Percentiles rank a stretch among this genome's conserved stretches.
Conservation (phyloP, 192 early-diverging fungal genomes). For the Coemansia sp. region DNA sequence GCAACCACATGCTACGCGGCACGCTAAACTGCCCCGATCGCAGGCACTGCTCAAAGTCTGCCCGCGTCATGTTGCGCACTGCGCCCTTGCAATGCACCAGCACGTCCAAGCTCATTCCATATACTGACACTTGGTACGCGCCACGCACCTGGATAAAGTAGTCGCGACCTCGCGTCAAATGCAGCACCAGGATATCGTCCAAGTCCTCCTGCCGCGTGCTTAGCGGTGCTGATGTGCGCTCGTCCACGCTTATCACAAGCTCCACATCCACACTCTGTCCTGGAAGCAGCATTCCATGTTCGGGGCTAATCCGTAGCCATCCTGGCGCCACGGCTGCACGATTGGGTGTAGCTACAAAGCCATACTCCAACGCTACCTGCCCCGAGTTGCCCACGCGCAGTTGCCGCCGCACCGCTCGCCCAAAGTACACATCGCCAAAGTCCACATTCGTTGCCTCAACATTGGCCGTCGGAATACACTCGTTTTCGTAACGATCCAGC, state of each 20-base stretch:
- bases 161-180: constrained; percentile 78
- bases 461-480: constrained; percentile 67
- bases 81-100: constrained; percentile 63
- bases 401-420: constrained; percentile 47
- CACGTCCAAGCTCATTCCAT: constrained; percentile 69
- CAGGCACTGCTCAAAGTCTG: constrained; percentile 49
- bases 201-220: constrained; percentile 48
- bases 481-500: constrained; percentile 80
- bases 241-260: constrained; percentile 54
- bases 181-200: constrained; percentile 67
- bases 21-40: constrained; percentile 50
- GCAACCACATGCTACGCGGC: constrained; percentile 40
- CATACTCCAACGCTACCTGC: constrained; percentile 68
- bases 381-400: constrained; percentile 75
- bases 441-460: constrained; percentile 62
- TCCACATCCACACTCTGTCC: constrained; percentile 46
- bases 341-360: constrained; percentile 70
- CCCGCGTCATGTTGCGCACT: constrained; percentile 54
- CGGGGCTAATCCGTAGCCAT: constrained; percentile 74
- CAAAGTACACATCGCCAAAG: constrained; percentile 71
- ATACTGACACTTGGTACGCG: constrained; percentile 69
- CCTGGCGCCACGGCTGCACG: constrained; percentile 59
- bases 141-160: constrained; percentile 79
- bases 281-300: constrained; percentile 70
- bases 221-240: constrained; percentile 57